These are phyloP conservation scores for Theileria luwenshuni DNA, from an alignment of 169 alveolate genomes.

Conservation along the genomic window DNA sequence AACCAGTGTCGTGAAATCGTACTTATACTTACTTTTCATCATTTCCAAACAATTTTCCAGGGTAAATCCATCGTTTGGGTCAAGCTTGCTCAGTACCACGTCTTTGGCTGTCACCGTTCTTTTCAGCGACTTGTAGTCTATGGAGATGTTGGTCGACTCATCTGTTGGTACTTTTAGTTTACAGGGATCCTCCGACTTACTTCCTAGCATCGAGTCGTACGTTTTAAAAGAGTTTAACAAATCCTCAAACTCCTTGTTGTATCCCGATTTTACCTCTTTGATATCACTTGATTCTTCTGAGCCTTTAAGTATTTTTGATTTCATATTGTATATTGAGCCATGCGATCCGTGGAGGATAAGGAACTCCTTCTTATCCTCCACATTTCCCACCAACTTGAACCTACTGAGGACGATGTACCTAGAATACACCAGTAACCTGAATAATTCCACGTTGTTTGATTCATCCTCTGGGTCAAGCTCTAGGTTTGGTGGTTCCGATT, in stretches of 20 bases:
- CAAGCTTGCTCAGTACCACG: neutral
- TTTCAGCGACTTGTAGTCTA: slow-evolving; percentile 4
- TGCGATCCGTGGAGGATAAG: slow-evolving; percentile 43
- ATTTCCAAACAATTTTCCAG: neutral
- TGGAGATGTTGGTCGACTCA: slow-evolving; percentile 6
- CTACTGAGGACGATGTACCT: slow-evolving; percentile 42
- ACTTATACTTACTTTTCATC: neutral
- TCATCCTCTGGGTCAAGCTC: neutral
- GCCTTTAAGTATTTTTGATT: slow-evolving; percentile 1
- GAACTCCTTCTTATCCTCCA: slow-evolving; percentile 35
- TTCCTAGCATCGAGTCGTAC: neutral
- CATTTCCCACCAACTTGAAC: slow-evolving; percentile 11
- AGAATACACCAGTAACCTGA: slow-evolving; percentile 46
- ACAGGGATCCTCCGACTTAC: neutral
- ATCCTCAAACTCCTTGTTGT: slow-evolving; percentile 4
- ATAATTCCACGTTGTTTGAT: neutral
- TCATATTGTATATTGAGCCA: slow-evolving; percentile 17
- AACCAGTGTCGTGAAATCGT: slow-evolving; percentile 5
- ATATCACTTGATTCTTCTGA: neutral
- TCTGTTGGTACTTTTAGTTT: slow-evolving; percentile 12
- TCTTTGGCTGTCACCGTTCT: neutral
- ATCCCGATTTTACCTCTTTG: neutral
- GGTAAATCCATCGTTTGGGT: slow-evolving; percentile 3
- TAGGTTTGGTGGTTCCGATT: no score
- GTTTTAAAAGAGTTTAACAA: neutral